These are phyloP conservation scores for Ceratocystiopsis brevicomis DNA, from an alignment of 2,329 filamentous ascomycete genomes.

Conservation along the genomic window DNA sequence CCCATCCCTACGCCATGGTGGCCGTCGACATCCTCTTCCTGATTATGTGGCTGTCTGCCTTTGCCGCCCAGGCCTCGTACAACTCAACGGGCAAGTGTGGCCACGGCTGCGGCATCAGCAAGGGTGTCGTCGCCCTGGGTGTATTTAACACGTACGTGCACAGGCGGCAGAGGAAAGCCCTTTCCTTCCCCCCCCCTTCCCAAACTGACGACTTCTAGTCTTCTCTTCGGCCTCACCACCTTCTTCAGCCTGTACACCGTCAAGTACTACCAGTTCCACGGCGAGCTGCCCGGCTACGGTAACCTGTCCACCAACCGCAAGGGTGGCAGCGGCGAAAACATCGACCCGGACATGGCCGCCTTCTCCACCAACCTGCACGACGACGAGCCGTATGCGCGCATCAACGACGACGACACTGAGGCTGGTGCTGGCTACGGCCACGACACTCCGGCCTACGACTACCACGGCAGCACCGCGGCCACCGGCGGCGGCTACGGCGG, in stretches of 20 bases:
- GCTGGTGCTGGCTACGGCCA: slow-evolving; percentile 9
- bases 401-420: slow-evolving; percentile 35
- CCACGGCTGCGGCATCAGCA: slow-evolving; percentile 38
- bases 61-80: slow-evolving; percentile 45
- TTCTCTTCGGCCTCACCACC: slow-evolving; percentile 35
- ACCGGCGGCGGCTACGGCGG: slow-evolving; percentile 1
- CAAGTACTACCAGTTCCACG: slow-evolving; percentile 42
- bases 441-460: slow-evolving; percentile 13
- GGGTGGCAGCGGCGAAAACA: slow-evolving; percentile 23
- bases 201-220: slow-evolving; percentile 17
- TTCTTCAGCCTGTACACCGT: slow-evolving; percentile 41
- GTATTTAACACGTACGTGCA: slow-evolving; percentile 41
- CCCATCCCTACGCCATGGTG: slow-evolving; percentile 42
- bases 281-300: slow-evolving; percentile 42
- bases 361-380: slow-evolving; percentile 50
- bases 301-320: slow-evolving; percentile 13
- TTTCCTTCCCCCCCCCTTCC: too few species aligned
- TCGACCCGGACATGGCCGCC: slow-evolving; percentile 50
- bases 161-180: too few species aligned
- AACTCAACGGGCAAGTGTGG: slow-evolving; percentile 38
- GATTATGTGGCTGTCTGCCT: slow-evolving; percentile 48
- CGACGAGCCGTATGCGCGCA: slow-evolving; percentile 44
- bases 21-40: slow-evolving; percentile 36
- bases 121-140: slow-evolving; percentile 41
- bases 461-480: slow-evolving; percentile 4